phyloP scores from a whole-genome alignment of 2,329 filamentous ascomycete species.

The Aspergillus jensenii region DNA sequence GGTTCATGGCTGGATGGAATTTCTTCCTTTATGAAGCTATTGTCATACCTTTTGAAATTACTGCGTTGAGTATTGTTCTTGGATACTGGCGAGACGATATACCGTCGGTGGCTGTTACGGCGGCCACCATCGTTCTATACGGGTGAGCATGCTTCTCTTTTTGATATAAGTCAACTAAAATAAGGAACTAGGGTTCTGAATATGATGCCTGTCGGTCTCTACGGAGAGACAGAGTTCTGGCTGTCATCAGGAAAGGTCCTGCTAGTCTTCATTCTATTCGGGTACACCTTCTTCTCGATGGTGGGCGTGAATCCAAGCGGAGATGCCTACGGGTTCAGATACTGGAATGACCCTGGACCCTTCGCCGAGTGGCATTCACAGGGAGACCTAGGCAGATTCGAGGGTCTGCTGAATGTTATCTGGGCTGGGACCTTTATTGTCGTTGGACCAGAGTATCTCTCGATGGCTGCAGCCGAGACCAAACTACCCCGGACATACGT shows the following conservation, averaged over 20 bases:
- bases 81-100: conserved; percentile 30
- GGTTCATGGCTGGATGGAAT: conserved; percentile 49
- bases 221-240: conserved; percentile 16
- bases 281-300: conserved; percentile 76
- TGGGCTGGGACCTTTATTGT: conserved; percentile 66
- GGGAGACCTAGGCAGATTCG: conserved; percentile 59
- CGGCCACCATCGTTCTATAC: conserved; percentile 29
- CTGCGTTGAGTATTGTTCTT: no score
- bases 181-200: not conserved
- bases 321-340: conserved; percentile 67
- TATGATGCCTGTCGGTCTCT: not conserved
- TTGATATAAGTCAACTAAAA: no score
- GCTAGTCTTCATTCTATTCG: conserved; percentile 63
- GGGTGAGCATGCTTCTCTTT: conserved; percentile 34
- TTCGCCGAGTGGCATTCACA: conserved; percentile 53
- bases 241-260: conserved; percentile 53
- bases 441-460: conserved; percentile 62
- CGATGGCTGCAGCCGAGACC: conserved; percentile 61
- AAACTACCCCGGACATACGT: conserved; percentile 65
- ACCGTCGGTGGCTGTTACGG: conserved; percentile 41
- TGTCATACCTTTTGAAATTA: conserved; percentile 32
- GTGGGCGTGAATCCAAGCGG: conserved; percentile 70
- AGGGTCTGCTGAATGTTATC: conserved; percentile 62
- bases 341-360: conserved; percentile 41
- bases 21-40: conserved; percentile 48